Percentiles rank a stretch among this genome's conserved stretches.
Evolutionary conservation across 1,284 basidiomycete species (phyloP).

Genomic region (Apiotrichum akiyoshidainum): DNA sequence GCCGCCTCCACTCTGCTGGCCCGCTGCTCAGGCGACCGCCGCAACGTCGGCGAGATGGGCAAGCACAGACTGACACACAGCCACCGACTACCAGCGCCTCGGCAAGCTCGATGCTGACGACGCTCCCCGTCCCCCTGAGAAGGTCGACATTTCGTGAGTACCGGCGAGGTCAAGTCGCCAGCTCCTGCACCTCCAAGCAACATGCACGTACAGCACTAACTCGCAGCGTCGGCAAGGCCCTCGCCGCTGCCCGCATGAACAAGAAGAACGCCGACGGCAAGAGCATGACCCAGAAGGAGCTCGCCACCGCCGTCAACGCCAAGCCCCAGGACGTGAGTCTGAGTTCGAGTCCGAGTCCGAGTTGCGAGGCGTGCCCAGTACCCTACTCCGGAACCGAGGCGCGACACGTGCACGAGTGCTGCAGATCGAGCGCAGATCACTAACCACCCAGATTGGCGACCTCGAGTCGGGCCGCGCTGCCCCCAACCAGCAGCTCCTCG

Average conservation of each 20-base stretch:
- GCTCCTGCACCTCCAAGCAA: background rate
- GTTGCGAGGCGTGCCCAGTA: no score
- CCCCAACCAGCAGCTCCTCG: conserved; percentile 83
- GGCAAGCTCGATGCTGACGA: conserved; percentile 93
- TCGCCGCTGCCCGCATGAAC: conserved; percentile 73
- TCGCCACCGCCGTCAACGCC: conserved; percentile 63
- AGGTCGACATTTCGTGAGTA: conserved; percentile 58
- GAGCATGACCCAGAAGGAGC: conserved; percentile 76
- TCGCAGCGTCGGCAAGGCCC: conserved; percentile 61
- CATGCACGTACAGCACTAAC: background rate
- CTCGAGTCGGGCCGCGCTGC: conserved; percentile 87
- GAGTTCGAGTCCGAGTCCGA: no score
- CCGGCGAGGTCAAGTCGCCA: no score
- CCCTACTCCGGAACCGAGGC: no score
- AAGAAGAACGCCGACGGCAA: conserved; percentile 51
- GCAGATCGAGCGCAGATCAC: background rate
- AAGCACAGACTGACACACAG: conserved; percentile 48
- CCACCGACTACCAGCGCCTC: conserved; percentile 88
- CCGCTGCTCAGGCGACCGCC: background rate
- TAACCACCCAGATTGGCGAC: conserved; percentile 55
- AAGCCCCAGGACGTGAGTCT: conserved; percentile 50
- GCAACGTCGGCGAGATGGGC: background rate
- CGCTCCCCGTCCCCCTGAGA: conserved; percentile 90
- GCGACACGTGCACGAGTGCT: background rate
- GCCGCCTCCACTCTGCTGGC: background rate